Conservation (phyloP, 805 yeast genomes). For the Saccharomycopsis olivae region DNA sequence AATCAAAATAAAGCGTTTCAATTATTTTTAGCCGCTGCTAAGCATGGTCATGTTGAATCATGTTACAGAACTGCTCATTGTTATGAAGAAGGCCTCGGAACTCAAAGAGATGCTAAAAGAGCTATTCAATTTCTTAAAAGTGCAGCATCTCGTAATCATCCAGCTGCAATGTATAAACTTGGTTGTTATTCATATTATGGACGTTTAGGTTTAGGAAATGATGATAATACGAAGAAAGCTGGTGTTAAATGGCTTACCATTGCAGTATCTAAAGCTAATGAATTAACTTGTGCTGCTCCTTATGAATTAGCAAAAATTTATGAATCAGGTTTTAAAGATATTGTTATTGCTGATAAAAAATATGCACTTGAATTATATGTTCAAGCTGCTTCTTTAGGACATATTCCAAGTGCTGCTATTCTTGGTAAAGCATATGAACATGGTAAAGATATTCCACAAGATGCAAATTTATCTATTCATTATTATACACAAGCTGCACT, state of each 20-base stretch:
- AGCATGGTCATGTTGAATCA: slow-evolving; percentile 85
- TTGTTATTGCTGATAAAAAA: slow-evolving; percentile 69
- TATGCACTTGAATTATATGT: slow-evolving; percentile 82
- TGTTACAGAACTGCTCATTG: slow-evolving; percentile 88
- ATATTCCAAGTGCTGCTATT: slow-evolving; percentile 65
- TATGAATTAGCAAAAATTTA: slow-evolving; percentile 82
- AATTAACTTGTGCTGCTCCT: slow-evolving; percentile 85
- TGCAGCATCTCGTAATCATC: slow-evolving; percentile 87
- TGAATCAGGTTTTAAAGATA: slow-evolving; percentile 75
- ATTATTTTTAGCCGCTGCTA: slow-evolving; percentile 82
- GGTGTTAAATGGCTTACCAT: slow-evolving; percentile 92
- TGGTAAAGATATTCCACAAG: slow-evolving; percentile 60
- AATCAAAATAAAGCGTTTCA: slow-evolving; percentile 68
- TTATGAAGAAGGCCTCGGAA: slow-evolving; percentile 90
- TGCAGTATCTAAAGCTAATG: slow-evolving; percentile 77
- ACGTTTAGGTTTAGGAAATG: slow-evolving; percentile 66
- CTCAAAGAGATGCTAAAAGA: slow-evolving; percentile 77
- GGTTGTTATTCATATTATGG: slow-evolving; percentile 82
- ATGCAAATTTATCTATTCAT: slow-evolving; percentile 77
- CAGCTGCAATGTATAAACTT: slow-evolving; percentile 92
- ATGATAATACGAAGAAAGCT: slow-evolving; percentile 59
- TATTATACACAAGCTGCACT: slow-evolving; percentile 87
- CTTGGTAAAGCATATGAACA: slow-evolving; percentile 79
- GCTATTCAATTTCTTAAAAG: slow-evolving; percentile 73
- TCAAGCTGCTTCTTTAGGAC: slow-evolving; percentile 83